phyloP scores from a whole-genome alignment of 345 rosid genomes.

The Lagerstroemia speciosa region DNA sequence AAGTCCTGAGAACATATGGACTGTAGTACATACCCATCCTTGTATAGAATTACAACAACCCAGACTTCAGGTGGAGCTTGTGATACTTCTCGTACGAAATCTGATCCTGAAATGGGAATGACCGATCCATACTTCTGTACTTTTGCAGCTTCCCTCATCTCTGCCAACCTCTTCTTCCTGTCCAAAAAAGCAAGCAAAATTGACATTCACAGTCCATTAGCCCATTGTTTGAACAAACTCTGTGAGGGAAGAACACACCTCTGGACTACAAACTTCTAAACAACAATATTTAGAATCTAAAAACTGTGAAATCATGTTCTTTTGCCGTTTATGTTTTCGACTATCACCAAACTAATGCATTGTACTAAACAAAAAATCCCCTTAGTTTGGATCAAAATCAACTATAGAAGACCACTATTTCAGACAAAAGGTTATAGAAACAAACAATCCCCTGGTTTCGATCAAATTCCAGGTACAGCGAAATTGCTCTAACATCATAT shows the following conservation, averaged over 20 bases:
- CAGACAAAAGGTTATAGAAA: no score
- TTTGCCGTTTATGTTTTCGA: neutral
- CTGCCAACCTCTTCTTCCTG: slow-evolving; percentile 88
- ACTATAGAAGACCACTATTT: no score
- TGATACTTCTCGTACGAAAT: slow-evolving; percentile 81
- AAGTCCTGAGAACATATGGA: neutral
- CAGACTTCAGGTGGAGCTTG: slow-evolving; percentile 90
- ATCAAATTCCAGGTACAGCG: neutral
- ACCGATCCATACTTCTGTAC: slow-evolving; percentile 63
- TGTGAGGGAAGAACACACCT: neutral
- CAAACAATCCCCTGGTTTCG: no score
- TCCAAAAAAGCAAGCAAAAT: slow-evolving; percentile 13
- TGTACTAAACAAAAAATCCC: neutral
- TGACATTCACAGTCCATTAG: neutral
- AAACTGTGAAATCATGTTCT: neutral
- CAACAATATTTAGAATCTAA: neutral
- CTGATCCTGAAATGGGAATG: slow-evolving; percentile 80
- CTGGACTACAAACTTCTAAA: neutral
- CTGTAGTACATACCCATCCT: slow-evolving; percentile 61
- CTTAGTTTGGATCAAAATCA: no score
- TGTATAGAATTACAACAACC: slow-evolving; percentile 89
- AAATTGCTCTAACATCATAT: no score
- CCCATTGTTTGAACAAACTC: neutral
- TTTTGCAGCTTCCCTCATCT: slow-evolving; percentile 68
- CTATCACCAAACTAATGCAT: neutral